These are phyloP conservation scores for Cardiospermum halicacabum DNA, from an alignment of 345 rosid species.

Conservation along the genomic window DNA sequence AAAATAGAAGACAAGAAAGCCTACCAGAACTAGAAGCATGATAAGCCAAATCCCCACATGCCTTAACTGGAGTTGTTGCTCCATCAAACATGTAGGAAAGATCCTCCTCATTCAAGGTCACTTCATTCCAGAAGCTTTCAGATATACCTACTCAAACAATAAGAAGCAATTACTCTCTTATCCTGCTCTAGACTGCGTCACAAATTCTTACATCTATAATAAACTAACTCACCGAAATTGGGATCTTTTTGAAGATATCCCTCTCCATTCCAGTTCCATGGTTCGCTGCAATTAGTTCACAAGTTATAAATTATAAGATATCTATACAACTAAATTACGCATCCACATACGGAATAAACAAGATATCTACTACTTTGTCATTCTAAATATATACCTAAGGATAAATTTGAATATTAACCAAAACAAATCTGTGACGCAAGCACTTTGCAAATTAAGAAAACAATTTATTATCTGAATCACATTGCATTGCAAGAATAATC, in stretches of 20 bases:
- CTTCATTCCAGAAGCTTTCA: slow-evolving; percentile 45
- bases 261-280: slow-evolving; percentile 38
- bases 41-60: slow-evolving; percentile 68
- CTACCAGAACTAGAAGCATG: slow-evolving; percentile 43
- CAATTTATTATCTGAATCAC: too few relatives aligned
- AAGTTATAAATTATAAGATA: not conserved
- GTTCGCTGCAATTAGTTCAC: slow-evolving; percentile 25
- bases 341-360: not conserved
- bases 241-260: slow-evolving; percentile 31
- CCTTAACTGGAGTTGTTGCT: slow-evolving; percentile 80
- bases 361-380: not conserved
- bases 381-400: not conserved
- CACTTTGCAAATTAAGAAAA: too few relatives aligned
- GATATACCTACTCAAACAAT: slow-evolving; percentile 23
- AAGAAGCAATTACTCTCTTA: not conserved
- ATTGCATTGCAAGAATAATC: too few relatives aligned
- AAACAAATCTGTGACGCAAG: too few relatives aligned
- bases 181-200: not conserved
- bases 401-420: too few relatives aligned
- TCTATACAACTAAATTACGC: not conserved
- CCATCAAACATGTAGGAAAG: slow-evolving; percentile 79
- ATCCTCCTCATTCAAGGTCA: slow-evolving; percentile 67
- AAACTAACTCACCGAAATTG: slow-evolving; percentile 16
- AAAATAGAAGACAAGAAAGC: slow-evolving; percentile 1
- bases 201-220: not conserved